A percentile compares a stretch with the other conserved stretches of the same genome.
These are phyloP conservation scores for Aspergillus sp. DNA, from an alignment of 2,329 filamentous ascomycete species.

Conservation along the genomic window DNA sequence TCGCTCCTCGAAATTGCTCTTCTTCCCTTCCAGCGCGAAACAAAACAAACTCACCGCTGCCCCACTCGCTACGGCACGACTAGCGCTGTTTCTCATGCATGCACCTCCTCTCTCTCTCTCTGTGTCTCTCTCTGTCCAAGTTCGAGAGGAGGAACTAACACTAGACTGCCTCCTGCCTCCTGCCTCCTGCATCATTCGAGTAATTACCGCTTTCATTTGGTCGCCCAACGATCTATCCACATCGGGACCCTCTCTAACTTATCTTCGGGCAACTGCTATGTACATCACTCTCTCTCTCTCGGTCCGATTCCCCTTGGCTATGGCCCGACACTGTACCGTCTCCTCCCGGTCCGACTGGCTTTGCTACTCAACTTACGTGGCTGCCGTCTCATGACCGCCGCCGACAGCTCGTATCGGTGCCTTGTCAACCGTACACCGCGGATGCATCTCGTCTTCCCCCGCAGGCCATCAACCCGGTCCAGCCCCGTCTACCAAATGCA, in stretches of 20 bases:
- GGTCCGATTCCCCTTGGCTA: background rate
- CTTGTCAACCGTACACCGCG: background rate
- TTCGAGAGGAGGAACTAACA: background rate
- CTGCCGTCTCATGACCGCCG: background rate
- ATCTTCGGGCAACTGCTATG: background rate
- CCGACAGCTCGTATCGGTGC: background rate
- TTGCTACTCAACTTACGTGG: background rate
- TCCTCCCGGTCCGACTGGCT: background rate
- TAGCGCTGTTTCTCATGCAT: background rate
- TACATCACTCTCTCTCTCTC: background rate
- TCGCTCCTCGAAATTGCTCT: no score
- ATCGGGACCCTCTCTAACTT: background rate
- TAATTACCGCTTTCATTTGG: background rate
- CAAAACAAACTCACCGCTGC: slow-evolving; percentile 6
- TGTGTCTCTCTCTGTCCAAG: background rate
- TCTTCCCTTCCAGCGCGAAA: background rate
- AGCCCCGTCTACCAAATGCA: background rate
- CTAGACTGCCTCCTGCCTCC: background rate
- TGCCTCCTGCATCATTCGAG: background rate
- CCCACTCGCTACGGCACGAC: background rate
- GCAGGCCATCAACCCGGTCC: background rate
- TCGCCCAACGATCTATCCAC: background rate
- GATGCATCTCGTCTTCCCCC: background rate
- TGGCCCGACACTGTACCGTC: background rate
- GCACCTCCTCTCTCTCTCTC: background rate